Percentiles rank a stretch among this genome's conserved stretches.
Conservation (phyloP, 2,329 filamentous ascomycete genomes). For the Pyricularia pennisetigena region DNA sequence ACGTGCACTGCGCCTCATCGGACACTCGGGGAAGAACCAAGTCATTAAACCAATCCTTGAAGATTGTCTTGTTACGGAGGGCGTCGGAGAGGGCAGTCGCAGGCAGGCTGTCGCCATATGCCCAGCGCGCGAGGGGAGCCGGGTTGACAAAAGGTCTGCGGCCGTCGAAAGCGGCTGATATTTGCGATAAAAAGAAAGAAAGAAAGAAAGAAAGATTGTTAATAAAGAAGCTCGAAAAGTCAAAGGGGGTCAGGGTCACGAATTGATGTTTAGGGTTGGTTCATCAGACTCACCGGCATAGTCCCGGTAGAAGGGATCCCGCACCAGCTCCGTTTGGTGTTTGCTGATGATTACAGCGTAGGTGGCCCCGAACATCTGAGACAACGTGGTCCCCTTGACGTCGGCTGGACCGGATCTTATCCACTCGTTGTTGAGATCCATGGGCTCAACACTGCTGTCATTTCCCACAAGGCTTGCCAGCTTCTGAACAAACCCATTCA, state of each 20-base stretch:
- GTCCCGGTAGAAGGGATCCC: constrained; percentile 27
- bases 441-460: constrained; percentile 10
- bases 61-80: constrained; percentile 37
- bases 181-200: too few species aligned
- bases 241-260: neutral
- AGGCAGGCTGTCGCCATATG: constrained; percentile 20
- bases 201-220: neutral
- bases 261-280: neutral
- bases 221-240: neutral
- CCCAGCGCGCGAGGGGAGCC: constrained; percentile 23
- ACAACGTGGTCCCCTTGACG: constrained; percentile 10
- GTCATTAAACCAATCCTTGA: constrained; percentile 33
- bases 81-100: constrained; percentile 22
- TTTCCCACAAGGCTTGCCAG: constrained; percentile 16
- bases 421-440: constrained; percentile 18
- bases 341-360: constrained; percentile 26
- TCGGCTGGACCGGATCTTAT: constrained; percentile 12
- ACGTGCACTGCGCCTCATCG: constrained; percentile 31
- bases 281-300: constrained; percentile 20
- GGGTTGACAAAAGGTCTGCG: constrained; percentile 27
- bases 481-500: constrained; percentile 17
- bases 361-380: constrained; percentile 19
- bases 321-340: constrained; percentile 24
- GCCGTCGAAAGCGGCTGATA: constrained; percentile 18
- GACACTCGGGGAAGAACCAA: constrained; percentile 29